Evolutionary conservation across 495 filamentous ascomycete genomes (phyloP).

Genomic region (Aspergillus nidulans): DNA sequence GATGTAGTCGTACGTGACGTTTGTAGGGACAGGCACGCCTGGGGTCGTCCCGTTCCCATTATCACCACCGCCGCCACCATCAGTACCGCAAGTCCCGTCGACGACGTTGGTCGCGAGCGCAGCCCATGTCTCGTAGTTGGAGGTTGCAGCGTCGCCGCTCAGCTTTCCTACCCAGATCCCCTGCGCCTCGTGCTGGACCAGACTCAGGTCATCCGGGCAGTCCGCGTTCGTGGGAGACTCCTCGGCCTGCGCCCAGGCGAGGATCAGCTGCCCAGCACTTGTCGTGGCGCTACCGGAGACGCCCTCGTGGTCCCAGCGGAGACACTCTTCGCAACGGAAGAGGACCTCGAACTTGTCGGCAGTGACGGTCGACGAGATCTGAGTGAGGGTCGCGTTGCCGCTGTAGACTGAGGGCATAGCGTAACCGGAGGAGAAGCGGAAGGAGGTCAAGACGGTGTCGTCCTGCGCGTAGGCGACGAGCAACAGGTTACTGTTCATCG

Average conservation of each 20-base stretch:
- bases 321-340: slow-evolving; percentile 18
- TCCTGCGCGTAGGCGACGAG: slow-evolving; percentile 12
- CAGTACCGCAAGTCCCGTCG: slow-evolving; percentile 5
- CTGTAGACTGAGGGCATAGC: slow-evolving; percentile 13
- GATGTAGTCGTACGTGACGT: slow-evolving; percentile 53
- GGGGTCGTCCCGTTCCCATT: not conserved
- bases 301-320: slow-evolving; percentile 14
- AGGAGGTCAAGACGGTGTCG: slow-evolving; percentile 13
- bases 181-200: slow-evolving; percentile 15
- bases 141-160: slow-evolving; percentile 4
- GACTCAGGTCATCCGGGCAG: slow-evolving; percentile 12
- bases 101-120: slow-evolving; percentile 11
- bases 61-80: slow-evolving; percentile 6
- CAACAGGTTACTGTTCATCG: slow-evolving; percentile 14
- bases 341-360: slow-evolving; percentile 8
- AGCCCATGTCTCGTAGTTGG: slow-evolving; percentile 9
- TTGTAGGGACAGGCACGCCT: slow-evolving; percentile 8
- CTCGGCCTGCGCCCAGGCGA: slow-evolving; percentile 13
- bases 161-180: slow-evolving; percentile 11
- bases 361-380: slow-evolving; percentile 10
- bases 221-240: not conserved
- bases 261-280: slow-evolving; percentile 3
- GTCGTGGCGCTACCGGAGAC: slow-evolving; percentile 7
- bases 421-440: slow-evolving; percentile 15
- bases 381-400: slow-evolving; percentile 14